Base-by-base conservation (phyloP, 768 basidiomycete genomes). In the Lactarius hengduanensis region DNA sequence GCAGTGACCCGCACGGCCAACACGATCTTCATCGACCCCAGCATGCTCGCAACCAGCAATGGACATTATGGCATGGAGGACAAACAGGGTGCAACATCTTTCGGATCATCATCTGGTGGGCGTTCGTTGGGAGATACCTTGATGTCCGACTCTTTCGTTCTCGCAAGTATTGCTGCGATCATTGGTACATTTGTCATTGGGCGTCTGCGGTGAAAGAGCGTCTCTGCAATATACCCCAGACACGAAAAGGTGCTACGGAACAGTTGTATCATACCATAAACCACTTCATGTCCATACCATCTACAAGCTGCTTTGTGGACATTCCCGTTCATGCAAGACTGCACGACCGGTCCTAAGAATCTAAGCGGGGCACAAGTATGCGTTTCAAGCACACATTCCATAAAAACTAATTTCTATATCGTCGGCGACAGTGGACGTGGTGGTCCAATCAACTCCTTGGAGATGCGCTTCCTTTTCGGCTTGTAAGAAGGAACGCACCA, bases 21-120 rank as follows among this genome's bases (percentile, higher is more conserved):
- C 66, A 86, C 86, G 1, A 81, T 79, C 1, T 86, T 83, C 0
- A 76, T 90, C n/a, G 81, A 86, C 71, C 78, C 82, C 0, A 69
- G 76, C 5, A 80, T 81, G 1, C 75, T 92, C n/a, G 82, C 83
- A 58, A 87, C 84, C 13, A 85, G 84, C 55, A 93, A 92, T 71
- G 91, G 83, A 1, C 77, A 81, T 61, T 75, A 74, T 54, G 80
- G 78, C 18, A 69, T 73, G 28, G 71, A 73, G 36, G 66, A 72
- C 56, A 53, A 71, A 26, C 58, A 78, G 8, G 80, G 78, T 41
- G 78, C 80, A 45, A 82, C 81, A 22, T 67, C 66, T 36, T 38
- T 40, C 40, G 50, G 58, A 11, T 59, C 62, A 11, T 58, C 57
- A 28, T 67, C 66, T 3, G 57, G 47, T 5, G 65, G 38, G n/a